Conservation (phyloP, 176 grass and related monocot species). For the Eragrostis nindensis region DNA sequence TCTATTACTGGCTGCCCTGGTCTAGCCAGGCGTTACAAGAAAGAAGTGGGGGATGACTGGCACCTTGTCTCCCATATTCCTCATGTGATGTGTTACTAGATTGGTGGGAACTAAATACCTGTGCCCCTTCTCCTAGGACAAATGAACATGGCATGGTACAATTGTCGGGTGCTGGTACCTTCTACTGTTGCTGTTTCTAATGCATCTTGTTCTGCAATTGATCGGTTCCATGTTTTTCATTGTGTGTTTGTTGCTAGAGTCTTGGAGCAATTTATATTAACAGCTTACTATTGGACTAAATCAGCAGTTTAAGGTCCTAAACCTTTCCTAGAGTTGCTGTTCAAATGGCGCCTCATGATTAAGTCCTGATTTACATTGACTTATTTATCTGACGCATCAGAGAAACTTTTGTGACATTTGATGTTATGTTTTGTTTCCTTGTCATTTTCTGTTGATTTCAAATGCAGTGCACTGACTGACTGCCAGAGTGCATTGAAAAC, state of each 20-base stretch:
- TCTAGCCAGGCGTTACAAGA: background rate
- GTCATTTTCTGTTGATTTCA: too few species aligned
- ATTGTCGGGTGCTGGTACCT: background rate
- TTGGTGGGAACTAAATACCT: background rate
- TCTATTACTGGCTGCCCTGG: background rate
- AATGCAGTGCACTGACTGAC: too few species aligned
- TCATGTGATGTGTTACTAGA: background rate
- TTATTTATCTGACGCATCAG: too few species aligned
- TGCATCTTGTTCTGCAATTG: background rate
- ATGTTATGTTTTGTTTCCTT: too few species aligned
- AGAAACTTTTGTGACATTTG: too few species aligned
- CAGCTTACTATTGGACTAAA: background rate
- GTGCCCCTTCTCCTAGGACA: background rate
- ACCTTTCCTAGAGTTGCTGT: too few species aligned
- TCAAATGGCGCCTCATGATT: too few species aligned
- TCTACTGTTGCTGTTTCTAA: background rate
- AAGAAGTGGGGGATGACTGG: background rate
- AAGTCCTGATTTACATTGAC: too few species aligned
- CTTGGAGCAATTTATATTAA: too few species aligned
- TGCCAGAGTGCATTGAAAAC: too few species aligned
- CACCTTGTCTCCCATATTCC: slow-evolving; percentile 10
- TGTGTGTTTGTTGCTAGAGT: too few species aligned
- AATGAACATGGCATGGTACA: background rate
- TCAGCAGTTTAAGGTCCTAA: background rate
- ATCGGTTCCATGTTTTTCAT: too few species aligned